Percentiles rank a stretch among this genome's conserved stretches.
Evolutionary conservation across 2,329 filamentous ascomycete species (phyloP).

Genomic region (Hypoxylon sp.): DNA sequence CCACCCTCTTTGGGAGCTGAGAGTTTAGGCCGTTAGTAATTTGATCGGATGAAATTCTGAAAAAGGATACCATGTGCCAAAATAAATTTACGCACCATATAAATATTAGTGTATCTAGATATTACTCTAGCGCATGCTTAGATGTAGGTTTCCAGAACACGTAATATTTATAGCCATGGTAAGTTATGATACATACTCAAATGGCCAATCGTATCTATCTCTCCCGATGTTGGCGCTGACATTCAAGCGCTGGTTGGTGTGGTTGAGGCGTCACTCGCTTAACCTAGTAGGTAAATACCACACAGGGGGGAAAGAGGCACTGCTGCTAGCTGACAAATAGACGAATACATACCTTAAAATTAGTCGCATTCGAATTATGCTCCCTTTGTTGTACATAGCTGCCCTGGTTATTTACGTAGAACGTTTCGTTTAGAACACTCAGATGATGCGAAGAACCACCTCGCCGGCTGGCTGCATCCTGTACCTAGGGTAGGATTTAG

Average conservation of each 20-base stretch:
- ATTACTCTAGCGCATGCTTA: no score
- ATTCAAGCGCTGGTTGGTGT: neutral
- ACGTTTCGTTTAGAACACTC: slow-evolving; percentile 17
- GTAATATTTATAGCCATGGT: neutral
- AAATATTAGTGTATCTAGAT: neutral
- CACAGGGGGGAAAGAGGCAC: neutral
- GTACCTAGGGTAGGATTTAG: slow-evolving; percentile 6
- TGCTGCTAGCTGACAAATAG: slow-evolving; percentile 2
- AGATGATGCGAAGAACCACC: slow-evolving; percentile 16
- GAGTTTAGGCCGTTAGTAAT: slow-evolving; percentile 10
- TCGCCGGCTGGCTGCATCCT: slow-evolving; percentile 9
- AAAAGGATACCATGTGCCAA: neutral
- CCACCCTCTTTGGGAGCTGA: slow-evolving; percentile 18
- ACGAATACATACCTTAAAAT: neutral
- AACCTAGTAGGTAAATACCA: neutral
- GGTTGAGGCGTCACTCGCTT: neutral
- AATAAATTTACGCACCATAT: neutral
- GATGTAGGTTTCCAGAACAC: neutral
- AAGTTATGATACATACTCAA: neutral
- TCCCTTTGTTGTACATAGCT: slow-evolving; percentile 5
- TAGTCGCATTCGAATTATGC: neutral
- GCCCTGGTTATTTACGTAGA: neutral
- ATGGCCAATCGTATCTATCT: neutral
- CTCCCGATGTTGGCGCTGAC: neutral
- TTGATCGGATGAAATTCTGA: slow-evolving; percentile 21